Conservation (phyloP, 495 filamentous ascomycete species). For the Filosporella fistucella region DNA sequence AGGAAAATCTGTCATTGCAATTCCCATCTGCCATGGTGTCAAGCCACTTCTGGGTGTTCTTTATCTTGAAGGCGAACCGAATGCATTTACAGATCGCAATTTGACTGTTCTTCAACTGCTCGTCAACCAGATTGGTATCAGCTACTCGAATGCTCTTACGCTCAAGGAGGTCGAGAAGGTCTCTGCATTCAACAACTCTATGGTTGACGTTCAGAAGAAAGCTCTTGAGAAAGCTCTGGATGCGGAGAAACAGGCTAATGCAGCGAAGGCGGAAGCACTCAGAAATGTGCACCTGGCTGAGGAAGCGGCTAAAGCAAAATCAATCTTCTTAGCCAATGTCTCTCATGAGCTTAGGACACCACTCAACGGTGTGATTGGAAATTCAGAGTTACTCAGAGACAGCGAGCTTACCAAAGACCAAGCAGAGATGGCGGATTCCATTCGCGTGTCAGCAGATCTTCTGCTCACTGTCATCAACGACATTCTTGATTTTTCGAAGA, state of each 20-base stretch:
- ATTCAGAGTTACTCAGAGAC: constrained; percentile 79
- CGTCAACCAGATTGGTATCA: constrained; percentile 86
- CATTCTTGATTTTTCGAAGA: constrained; percentile 87
- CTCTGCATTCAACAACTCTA: constrained; percentile 74
- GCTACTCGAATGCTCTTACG: constrained; percentile 78
- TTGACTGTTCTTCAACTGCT: constrained; percentile 80
- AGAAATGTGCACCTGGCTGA: constrained; percentile 85
- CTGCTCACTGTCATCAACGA: constrained; percentile 94
- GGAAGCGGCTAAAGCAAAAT: constrained; percentile 86
- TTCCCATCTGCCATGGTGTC: constrained; percentile 77
- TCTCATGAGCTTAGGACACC: constrained; percentile 84
- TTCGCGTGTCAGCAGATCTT: constrained; percentile 84
- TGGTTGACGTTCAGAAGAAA: constrained; percentile 82
- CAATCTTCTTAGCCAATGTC: constrained; percentile 89
- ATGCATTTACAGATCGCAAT: constrained; percentile 84
- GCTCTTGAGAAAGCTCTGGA: constrained; percentile 57
- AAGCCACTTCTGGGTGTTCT: constrained; percentile 75
- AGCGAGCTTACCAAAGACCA: constrained; percentile 76
- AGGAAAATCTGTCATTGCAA: constrained; percentile 75
- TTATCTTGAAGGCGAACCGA: constrained; percentile 79
- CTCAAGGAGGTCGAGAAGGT: constrained; percentile 79
- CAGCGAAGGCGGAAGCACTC: constrained; percentile 76
- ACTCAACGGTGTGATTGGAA: constrained; percentile 85
- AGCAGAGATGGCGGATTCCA: constrained; percentile 86
- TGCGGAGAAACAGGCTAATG: constrained; percentile 62